A percentile compares a stretch with the other conserved stretches of the same genome.
These are phyloP conservation scores for Gynostemma pentaphyllum DNA, from an alignment of 306 rosid species.

Conservation along the genomic window DNA sequence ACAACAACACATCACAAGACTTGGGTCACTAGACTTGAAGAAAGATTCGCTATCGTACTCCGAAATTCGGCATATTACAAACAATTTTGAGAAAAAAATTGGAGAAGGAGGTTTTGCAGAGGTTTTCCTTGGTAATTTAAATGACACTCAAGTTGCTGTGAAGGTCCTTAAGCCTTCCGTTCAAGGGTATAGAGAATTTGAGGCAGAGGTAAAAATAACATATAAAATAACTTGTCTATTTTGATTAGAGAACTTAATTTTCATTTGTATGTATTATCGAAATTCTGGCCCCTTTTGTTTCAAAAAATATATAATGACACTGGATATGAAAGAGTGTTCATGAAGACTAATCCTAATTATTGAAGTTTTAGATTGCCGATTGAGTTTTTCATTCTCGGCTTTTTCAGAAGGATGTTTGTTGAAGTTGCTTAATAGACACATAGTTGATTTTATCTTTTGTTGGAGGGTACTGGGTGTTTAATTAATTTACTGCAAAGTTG, in stretches of 20 bases:
- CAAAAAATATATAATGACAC: no score
- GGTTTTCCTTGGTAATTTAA: constrained; percentile 17
- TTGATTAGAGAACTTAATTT: no score
- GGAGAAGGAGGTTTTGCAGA: constrained; percentile 20
- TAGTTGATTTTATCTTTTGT: no score
- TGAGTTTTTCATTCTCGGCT: neutral
- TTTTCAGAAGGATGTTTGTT: neutral
- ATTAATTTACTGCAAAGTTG: neutral
- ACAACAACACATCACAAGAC: neutral
- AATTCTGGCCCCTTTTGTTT: no score
- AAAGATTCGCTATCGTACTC: constrained; percentile 13
- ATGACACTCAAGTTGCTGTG: constrained; percentile 14
- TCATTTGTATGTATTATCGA: no score
- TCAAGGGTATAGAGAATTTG: constrained; percentile 18
- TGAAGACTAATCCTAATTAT: neutral
- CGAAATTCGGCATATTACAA: constrained; percentile 12
- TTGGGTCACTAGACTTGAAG: constrained; percentile 11
- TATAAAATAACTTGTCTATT: no score
- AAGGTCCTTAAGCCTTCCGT: constrained; percentile 12
- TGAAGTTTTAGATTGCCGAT: neutral
- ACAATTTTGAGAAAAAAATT: constrained; percentile 14
- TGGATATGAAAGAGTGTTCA: neutral
- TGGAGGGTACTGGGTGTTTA: no score
- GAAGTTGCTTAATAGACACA: neutral
- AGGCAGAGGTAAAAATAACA: constrained; percentile 17